A percentile compares a stretch with the other conserved stretches of the same genome.
Conservation (phyloP, 1,139 yeast genomes). For the Nadsonia commutata region DNA sequence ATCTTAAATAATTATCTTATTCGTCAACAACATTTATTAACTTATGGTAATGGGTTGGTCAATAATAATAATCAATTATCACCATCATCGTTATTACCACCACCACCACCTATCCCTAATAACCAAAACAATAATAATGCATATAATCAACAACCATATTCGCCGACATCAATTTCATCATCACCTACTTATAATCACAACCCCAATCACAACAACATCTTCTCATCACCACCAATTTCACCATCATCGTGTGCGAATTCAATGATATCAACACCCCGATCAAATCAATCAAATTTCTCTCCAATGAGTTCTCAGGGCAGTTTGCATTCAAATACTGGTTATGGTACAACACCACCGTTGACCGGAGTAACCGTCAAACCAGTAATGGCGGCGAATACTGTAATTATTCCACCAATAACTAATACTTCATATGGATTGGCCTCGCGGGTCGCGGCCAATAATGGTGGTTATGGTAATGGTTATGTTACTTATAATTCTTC, state of each 20-base stretch:
- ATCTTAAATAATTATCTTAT: slow-evolving; percentile 17
- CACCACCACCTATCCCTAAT: slow-evolving; percentile 5
- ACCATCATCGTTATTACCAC: too few species aligned
- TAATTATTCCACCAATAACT: too few species aligned
- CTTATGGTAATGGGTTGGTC: too few species aligned
- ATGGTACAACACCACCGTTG: background rate
- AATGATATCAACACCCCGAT: background rate
- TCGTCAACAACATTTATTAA: background rate
- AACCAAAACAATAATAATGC: slow-evolving; percentile 3
- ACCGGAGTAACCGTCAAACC: too few species aligned
- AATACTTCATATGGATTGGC: too few species aligned
- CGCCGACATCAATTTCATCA: background rate
- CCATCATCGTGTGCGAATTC: background rate
- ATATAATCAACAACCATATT: background rate
- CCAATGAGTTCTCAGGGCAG: background rate
- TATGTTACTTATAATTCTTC: background rate
- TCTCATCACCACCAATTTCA: background rate
- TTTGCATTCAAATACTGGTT: background rate
- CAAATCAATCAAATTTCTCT: background rate
- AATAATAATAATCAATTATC: too few species aligned
- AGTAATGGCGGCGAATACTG: too few species aligned
- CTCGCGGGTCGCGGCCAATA: too few species aligned
- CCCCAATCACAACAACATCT: background rate
- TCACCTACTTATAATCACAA: background rate
- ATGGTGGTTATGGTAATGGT: too few species aligned